A percentile compares a stretch with the other conserved stretches of the same genome.
These are phyloP conservation scores for Irpex lacteus DNA, from an alignment of 1,284 basidiomycete genomes.

Conservation along the genomic window DNA sequence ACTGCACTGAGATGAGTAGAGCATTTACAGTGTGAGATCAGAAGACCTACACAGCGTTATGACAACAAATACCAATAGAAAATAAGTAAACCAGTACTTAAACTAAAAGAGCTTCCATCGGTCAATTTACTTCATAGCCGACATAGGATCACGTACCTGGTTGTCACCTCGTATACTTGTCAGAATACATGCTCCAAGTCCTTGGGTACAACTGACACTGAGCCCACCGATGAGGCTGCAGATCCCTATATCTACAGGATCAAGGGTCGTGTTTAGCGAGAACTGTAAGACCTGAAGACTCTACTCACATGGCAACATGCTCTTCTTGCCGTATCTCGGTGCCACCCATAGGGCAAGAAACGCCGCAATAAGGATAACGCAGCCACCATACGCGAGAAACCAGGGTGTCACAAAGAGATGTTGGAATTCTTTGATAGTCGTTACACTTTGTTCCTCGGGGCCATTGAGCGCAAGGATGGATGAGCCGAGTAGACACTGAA, in stretches of 20 bases:
- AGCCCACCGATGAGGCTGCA: constrained; percentile 70
- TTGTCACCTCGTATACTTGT: constrained; percentile 55
- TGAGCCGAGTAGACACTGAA: constrained; percentile 46
- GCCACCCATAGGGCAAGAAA: constrained; percentile 44
- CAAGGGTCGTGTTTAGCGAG: not conserved
- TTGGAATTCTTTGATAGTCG: constrained; percentile 59
- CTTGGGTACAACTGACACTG: constrained; percentile 65
- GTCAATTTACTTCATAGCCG: not conserved
- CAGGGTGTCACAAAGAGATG: constrained; percentile 60
- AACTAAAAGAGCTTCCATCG: constrained; percentile 30
- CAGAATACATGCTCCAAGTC: constrained; percentile 63
- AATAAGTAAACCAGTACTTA: constrained; percentile 61
- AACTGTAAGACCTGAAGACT: not conserved
- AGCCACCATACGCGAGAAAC: constrained; percentile 56
- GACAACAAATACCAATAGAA: constrained; percentile 53
- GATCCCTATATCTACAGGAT: constrained; percentile 38
- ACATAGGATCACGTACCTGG: constrained; percentile 17
- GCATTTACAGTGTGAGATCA: not conserved
- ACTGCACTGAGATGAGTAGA: constrained; percentile 22
- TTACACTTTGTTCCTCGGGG: constrained; percentile 55
- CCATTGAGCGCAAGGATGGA: constrained; percentile 57
- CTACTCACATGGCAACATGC: constrained; percentile 51
- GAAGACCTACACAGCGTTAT: constrained; percentile 41
- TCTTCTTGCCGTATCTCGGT: constrained; percentile 58
- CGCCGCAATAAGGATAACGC: constrained; percentile 34